A percentile compares a stretch with the other conserved stretches of the same genome.
Conservation (phyloP, 768 basidiomycete genomes). For the Rhizopogon vulgaris region DNA sequence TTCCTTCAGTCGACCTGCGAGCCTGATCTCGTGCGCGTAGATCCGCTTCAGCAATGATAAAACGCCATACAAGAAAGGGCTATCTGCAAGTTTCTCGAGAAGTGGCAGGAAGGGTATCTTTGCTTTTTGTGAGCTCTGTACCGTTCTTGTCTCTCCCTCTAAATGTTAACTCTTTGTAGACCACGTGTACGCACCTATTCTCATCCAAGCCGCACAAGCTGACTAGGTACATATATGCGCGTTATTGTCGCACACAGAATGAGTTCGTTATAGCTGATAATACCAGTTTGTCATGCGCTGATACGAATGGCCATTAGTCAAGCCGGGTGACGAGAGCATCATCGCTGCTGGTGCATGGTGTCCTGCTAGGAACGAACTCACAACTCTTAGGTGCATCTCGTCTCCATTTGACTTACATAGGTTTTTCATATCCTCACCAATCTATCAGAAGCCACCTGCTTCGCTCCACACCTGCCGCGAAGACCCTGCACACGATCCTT, state of each 20-base stretch:
- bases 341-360: constrained; percentile 81
- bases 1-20: neutral
- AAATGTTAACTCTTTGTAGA: neutral
- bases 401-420: neutral
- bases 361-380: constrained; percentile 73
- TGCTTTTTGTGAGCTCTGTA: constrained; percentile 62
- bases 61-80: constrained; percentile 86
- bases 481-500: constrained; percentile 61
- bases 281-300: neutral
- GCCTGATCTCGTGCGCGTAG: constrained; percentile 27
- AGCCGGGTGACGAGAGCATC: constrained; percentile 59
- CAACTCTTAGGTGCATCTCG: constrained; percentile 54
- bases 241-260: constrained; percentile 6
- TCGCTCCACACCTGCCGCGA: constrained; percentile 35
- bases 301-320: constrained; percentile 37
- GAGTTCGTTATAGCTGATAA: constrained; percentile 10
- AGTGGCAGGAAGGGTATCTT: constrained; percentile 89
- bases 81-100: constrained; percentile 82
- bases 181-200: neutral
- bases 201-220: constrained; percentile 10
- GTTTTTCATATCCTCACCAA: neutral
- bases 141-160: neutral
- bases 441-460: constrained; percentile 52
- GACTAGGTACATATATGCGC: constrained; percentile 39
- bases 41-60: constrained; percentile 90